Base-by-base conservation (phyloP, 805 yeast genomes). In the Cyberlindnera maritima region DNA sequence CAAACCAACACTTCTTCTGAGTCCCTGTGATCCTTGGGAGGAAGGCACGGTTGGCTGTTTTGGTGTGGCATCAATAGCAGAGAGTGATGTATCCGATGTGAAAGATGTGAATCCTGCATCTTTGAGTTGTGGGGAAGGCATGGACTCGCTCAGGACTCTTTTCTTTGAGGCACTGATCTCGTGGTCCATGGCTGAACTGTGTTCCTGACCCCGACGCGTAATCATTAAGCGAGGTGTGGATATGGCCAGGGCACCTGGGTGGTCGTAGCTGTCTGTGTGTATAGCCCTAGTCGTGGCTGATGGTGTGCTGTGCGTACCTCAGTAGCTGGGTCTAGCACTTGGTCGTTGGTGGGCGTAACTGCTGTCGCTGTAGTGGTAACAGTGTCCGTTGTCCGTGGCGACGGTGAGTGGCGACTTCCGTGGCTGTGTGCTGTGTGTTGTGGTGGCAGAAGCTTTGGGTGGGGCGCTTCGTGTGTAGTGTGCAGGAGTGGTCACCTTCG, bases 1-100 rank as follows among this genome's bases (percentile, higher is more conserved):
- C 10, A 77, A 62, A 2, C 81, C 81, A 2, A 71, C 76, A 66
- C 81, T 76, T 63, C 83, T 68, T 50, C 80, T 72, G 32, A 78
- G 49, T 15, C 68, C 68, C 34, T 58, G 62, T 0, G 63, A 58
- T 3, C 62, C 60, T 39, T 61, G 64, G 0, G 65, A 59, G 6
- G 65, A 61, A 0, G 56, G n/a, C n/a, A 47, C 44, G 2, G 48
- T 46, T 33, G 39, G 44, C 35, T 54, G 54, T n/a, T 58, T 53
- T 13, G 64, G 62, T 0, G 61, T 60, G 6, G 52, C 53, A n/a
- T 41, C 33, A 3, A 46, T 37, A 17, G 44, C 46, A 2, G 48
- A 34, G 15, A 41, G 41, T 11, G 55, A 53, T 11, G 39, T 15
- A 8, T 26, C 23, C 13, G 40, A 28, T 5, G 41, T 34, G 15